Base-by-base conservation (phyloP, 352 stramenopile genomes). In the Globisporangium irregulare region DNA sequence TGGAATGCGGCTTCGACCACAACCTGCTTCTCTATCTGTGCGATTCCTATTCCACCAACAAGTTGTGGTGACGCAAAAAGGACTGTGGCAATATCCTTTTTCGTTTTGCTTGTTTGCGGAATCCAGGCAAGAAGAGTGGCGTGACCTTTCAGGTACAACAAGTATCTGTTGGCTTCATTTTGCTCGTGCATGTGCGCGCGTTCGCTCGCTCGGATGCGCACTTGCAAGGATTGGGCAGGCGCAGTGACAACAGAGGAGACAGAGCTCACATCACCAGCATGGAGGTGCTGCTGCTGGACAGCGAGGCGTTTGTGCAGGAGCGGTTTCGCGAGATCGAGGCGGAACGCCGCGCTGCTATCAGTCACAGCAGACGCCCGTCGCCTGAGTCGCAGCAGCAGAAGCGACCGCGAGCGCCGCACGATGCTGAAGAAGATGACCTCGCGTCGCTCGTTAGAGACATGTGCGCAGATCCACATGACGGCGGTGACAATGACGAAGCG, bases 231-330 rank as follows among this genome's bases (percentile, higher is more conserved):
- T 38, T 32, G 4, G 29, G 7, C 32, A 12, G 8, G 3, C 32
- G 32, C 32, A 12, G 6, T 12, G 32, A 10, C 12, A 38, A 38
- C 32, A 12, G 32, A 38, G 32, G 32, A 38, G 32, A 38, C 8
- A 9, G 36, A 43, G 36, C 12, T 14, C 36, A 43, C 53, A 5
- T 38, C 24, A 14, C 6, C 25, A n/a, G 25, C 22, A 92, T 91
- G 86, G 83, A 92, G 72, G 86, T 80, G 65, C 73, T 90, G 64
- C 72, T 80, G 18, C 72, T 90, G 9, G 64, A 62, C 14, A 77
- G 86, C 43, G 59, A 57, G 1, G 70, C 57, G 63, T 91, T 83
- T 65, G 78, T 93, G n/a, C 59, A 71, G 24, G 77, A 83, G 46
- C 73, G 77, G 1, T 84, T 82, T 59, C 67, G 74, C n/a, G 72